phyloP scores from a whole-genome alignment of 257 asterid species.

The Mitragyna speciosa region DNA sequence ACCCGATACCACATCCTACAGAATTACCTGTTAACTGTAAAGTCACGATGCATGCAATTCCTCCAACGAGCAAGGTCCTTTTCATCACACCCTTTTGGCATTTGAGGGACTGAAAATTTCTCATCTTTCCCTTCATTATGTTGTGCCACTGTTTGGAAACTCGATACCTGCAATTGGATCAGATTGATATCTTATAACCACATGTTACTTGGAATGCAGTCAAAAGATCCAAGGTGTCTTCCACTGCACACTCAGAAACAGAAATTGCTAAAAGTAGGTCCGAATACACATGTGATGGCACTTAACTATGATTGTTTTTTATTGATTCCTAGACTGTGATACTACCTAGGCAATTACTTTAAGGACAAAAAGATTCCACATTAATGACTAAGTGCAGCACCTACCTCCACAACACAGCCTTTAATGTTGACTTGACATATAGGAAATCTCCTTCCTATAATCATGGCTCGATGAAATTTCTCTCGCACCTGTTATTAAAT shows the following conservation, averaged over 20 bases:
- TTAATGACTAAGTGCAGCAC: constrained; percentile 26
- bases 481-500: constrained; percentile 47
- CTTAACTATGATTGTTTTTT: not conserved
- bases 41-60: constrained; percentile 77
- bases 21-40: constrained; percentile 79
- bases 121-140: constrained; percentile 23
- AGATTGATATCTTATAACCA: constrained; percentile 5
- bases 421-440: constrained; percentile 63
- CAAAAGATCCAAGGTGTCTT: not conserved
- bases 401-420: constrained; percentile 74
- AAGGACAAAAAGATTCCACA: constrained; percentile 8
- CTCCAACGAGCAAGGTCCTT: constrained; percentile 67
- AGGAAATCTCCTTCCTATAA: constrained; percentile 81
- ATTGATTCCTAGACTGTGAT: not conserved
- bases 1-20: not conserved
- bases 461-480: constrained; percentile 44
- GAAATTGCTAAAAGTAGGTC: not conserved
- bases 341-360: not conserved
- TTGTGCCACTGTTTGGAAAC: constrained; percentile 67
- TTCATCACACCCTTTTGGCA: constrained; percentile 48
- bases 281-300: not conserved
- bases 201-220: not conserved
- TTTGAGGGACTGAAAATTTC: constrained; percentile 25
- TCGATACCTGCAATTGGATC: constrained; percentile 57
- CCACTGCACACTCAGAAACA: not conserved